Evolutionary conservation across 2,329 filamentous ascomycete genomes (phyloP), one percentile per base, ranked within the genome.

Genomic region (Aureobasidium subglaciale): DNA sequence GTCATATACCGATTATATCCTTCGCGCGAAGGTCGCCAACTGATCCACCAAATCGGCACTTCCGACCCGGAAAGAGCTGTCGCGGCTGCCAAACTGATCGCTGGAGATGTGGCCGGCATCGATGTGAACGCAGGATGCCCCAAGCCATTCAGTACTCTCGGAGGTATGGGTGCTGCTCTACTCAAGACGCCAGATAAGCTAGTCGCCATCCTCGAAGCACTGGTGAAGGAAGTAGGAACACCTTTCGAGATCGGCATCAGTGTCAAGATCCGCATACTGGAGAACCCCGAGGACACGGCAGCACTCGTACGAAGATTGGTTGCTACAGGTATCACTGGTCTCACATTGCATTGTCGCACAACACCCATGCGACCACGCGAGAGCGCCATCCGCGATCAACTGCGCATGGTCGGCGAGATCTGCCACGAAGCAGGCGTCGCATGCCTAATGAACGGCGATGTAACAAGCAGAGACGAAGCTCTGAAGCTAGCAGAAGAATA

Each of bases 61-160:
- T 83, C 90, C 9, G 85, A 87, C 58, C 90, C 93, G 0, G 84
- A 86, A 11, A 80, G 85, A 27, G 93, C 93, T 1, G 91, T 97
- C 0, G 75, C 87, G 68, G 91, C 92, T 1, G 90, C 92, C 2
- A 84, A 84, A 53, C 74, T 96, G 15, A 86, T 99, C 18, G 93
- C 91, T 0, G 80, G 75, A 11, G 90, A 97, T 71, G 93, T 99
- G 3, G 85, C 86, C 0, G 93, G 93, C 58, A 96, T 99, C 63
- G 93, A 97, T 69, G 87, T 99, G 59, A 99, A 99, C 70, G 90
- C 93, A 0, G 93, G 93, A n/a, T 99, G 93, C 68, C 93, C 93
- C 0, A 99, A 99, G 71, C 88, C 92, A 0, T 99, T 99, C 72
- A 95, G 88, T 66, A 96, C 92, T 2, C 82, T 81, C 60, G 90